Base-by-base conservation (phyloP, 768 basidiomycete genomes). In the Ephemerocybe angulata region DNA sequence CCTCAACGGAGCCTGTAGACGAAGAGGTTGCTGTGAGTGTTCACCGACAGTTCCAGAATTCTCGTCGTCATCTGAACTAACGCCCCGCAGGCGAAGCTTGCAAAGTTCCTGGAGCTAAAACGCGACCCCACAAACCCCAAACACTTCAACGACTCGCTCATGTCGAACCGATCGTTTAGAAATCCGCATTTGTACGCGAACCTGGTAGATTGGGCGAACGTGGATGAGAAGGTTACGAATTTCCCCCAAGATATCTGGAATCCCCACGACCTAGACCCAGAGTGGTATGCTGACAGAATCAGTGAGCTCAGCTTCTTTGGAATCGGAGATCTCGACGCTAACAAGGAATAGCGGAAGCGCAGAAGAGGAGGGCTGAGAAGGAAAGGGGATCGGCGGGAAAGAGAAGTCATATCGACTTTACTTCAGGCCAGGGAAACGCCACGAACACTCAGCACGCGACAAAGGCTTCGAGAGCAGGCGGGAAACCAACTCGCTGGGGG, bases 111-210 rank as follows among this genome's bases (percentile, higher is more conserved):
- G 53, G 63, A 76, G 1, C 77, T 98, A 44, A 92, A 93, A 67
- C 70, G 75, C 27, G 79, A 86, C 62, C 65, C 81, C 10, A 56
- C 58, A 1, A 79, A 81, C 62, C 87, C 89, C 1, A 85, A 86
- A 61, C 94, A 97, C 69, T 98, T 97, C 75, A 99, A 98, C 68
- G 93, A 97, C 68, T 91, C 91, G 1, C 80, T 99, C 38, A 92
- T 98, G 86, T 83, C 86, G 7, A 92, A 90, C 60, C 86, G 92
- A 41, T 86, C 93, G 3, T 99, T 98, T 72, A 85, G 93, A 25
- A 99, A 99, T 64, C 96, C 96, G 0, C 92, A 97, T 64, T 82
- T 98, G n/a, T 97, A 96, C 69, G 78, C 90, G 12, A 93, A 93
- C 62, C 83, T 99, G 2, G 95, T 99, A 58, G 92, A 97, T 65